phyloP scores from a whole-genome alignment of 2,329 filamentous ascomycete species.

The Colletotrichum lentis region DNA sequence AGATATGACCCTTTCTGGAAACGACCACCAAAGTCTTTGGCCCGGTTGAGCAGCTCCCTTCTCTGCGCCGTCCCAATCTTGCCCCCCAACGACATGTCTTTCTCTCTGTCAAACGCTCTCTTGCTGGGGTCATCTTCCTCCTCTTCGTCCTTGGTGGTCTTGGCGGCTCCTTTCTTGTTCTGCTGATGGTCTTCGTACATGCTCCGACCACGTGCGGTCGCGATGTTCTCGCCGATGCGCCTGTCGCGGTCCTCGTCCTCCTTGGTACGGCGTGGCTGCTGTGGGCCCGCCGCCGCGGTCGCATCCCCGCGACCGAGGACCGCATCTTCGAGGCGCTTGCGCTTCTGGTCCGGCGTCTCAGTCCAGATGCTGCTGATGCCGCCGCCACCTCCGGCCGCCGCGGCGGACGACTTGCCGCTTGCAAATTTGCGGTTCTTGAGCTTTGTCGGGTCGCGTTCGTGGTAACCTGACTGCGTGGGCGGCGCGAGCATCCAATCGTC shows the following conservation, averaged over 20 bases:
- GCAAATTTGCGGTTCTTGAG: slow-evolving; percentile 84
- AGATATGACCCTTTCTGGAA: slow-evolving; percentile 80
- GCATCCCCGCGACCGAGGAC: slow-evolving; percentile 74
- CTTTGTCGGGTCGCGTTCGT: slow-evolving; percentile 81
- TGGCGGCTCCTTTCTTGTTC: slow-evolving; percentile 44
- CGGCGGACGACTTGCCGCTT: slow-evolving; percentile 57
- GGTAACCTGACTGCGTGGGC: slow-evolving; percentile 63
- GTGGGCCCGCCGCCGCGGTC: slow-evolving; percentile 44
- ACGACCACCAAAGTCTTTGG: slow-evolving; percentile 80
- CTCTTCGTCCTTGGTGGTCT: slow-evolving; percentile 55
- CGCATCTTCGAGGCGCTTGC: slow-evolving; percentile 79
- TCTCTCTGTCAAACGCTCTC: slow-evolving; percentile 87
- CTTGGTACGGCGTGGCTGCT: slow-evolving; percentile 57
- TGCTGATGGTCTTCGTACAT: slow-evolving; percentile 67
- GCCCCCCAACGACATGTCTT: slow-evolving; percentile 84
- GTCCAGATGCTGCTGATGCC: slow-evolving; percentile 80
- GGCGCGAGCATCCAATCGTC: slow-evolving; percentile 88
- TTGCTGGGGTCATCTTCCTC: slow-evolving; percentile 92
- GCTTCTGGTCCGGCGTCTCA: slow-evolving; percentile 89
- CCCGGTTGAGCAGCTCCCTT: slow-evolving; percentile 79
- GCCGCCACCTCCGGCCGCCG: slow-evolving; percentile 42
- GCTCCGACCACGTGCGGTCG: slow-evolving; percentile 64
- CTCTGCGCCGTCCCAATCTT: slow-evolving; percentile 77
- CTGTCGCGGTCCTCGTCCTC: slow-evolving; percentile 66
- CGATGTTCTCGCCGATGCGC: slow-evolving; percentile 59